phyloP scores from a whole-genome alignment of 2,329 filamentous ascomycete species.

The Aspergillus melleus region DNA sequence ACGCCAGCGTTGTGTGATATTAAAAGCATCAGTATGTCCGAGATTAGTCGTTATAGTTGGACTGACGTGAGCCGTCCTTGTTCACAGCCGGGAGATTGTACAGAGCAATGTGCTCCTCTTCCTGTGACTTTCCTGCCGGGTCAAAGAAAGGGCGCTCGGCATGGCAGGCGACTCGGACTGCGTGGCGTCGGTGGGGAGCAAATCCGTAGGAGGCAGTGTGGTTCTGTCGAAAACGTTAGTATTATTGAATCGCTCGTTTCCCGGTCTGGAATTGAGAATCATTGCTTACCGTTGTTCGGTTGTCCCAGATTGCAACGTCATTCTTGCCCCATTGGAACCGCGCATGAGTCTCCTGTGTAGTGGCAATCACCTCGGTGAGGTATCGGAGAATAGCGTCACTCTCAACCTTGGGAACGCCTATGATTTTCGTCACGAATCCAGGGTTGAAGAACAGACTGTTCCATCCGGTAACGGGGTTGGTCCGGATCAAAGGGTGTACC shows the following conservation, averaged over 20 bases:
- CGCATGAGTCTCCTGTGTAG: slow-evolving; percentile 67
- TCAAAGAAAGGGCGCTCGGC: slow-evolving; percentile 51
- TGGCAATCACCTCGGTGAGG: slow-evolving; percentile 56
- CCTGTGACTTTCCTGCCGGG: slow-evolving; percentile 50
- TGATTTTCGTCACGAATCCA: slow-evolving; percentile 58
- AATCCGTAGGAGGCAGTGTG: slow-evolving; percentile 60
- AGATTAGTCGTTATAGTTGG: slow-evolving; percentile 58
- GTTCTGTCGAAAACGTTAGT: slow-evolving; percentile 38
- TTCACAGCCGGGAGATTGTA: slow-evolving; percentile 53
- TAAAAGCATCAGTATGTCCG: no score
- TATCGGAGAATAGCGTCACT: slow-evolving; percentile 53
- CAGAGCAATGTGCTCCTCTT: slow-evolving; percentile 52
- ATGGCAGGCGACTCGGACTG: slow-evolving; percentile 50
- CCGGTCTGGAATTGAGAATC: not conserved
- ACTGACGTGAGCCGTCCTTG: slow-evolving; percentile 57
- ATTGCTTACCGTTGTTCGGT: slow-evolving; percentile 53
- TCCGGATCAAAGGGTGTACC: slow-evolving; percentile 59
- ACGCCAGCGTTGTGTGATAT: not conserved
- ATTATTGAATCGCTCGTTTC: no score
- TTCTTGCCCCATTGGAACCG: slow-evolving; percentile 65
- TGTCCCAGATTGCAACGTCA: slow-evolving; percentile 70
- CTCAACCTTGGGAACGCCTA: slow-evolving; percentile 59
- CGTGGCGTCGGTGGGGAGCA: slow-evolving; percentile 57
- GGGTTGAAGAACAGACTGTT: slow-evolving; percentile 62
- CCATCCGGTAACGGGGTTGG: slow-evolving; percentile 63